These are phyloP conservation scores for Fusarium neocosmosporiellum DNA, from an alignment of 2,329 filamentous ascomycete species.

Conservation along the genomic window DNA sequence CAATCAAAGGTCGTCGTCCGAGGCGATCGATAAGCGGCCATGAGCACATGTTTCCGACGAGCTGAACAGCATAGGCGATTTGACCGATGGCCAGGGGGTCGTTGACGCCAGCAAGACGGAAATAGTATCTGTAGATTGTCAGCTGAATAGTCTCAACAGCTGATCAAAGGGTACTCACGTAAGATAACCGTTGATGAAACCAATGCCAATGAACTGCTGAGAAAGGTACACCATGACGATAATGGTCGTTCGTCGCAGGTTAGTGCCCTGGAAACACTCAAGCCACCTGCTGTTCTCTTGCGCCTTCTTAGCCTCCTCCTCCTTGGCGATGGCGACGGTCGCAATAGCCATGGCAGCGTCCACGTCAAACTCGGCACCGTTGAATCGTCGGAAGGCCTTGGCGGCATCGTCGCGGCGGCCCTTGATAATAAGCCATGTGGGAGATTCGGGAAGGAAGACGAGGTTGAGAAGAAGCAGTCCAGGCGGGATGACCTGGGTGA, in stretches of 20 bases:
- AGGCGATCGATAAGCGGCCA: slow-evolving; percentile 47
- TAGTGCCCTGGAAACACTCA: slow-evolving; percentile 44
- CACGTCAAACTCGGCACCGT: slow-evolving; percentile 42
- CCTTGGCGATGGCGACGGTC: slow-evolving; percentile 37
- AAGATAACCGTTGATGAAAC: slow-evolving; percentile 45
- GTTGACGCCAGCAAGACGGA: slow-evolving; percentile 43
- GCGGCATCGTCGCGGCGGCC: slow-evolving; percentile 25
- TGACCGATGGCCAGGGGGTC: slow-evolving; percentile 45
- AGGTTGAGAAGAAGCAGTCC: slow-evolving; percentile 32
- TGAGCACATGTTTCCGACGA: slow-evolving; percentile 45
- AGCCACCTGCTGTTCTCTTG: slow-evolving; percentile 37
- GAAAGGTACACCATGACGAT: slow-evolving; percentile 48
- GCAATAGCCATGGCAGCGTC: slow-evolving; percentile 31
- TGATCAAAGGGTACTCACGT: slow-evolving; percentile 13
- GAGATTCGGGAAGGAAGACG: slow-evolving; percentile 22
- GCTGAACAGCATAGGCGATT: slow-evolving; percentile 44
- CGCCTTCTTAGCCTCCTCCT: slow-evolving; percentile 37
- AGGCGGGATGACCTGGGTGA: slow-evolving; percentile 46
- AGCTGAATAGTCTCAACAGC: not conserved
- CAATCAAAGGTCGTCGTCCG: slow-evolving; percentile 45
- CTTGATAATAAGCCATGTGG: slow-evolving; percentile 23
- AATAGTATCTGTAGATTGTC: slow-evolving; percentile 34
- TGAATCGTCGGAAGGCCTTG: slow-evolving; percentile 36
- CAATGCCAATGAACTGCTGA: slow-evolving; percentile 46
- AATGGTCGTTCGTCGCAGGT: slow-evolving; percentile 44